phyloP scores from a whole-genome alignment of 1,284 basidiomycete genomes.

The Apiotrichum sp. region DNA sequence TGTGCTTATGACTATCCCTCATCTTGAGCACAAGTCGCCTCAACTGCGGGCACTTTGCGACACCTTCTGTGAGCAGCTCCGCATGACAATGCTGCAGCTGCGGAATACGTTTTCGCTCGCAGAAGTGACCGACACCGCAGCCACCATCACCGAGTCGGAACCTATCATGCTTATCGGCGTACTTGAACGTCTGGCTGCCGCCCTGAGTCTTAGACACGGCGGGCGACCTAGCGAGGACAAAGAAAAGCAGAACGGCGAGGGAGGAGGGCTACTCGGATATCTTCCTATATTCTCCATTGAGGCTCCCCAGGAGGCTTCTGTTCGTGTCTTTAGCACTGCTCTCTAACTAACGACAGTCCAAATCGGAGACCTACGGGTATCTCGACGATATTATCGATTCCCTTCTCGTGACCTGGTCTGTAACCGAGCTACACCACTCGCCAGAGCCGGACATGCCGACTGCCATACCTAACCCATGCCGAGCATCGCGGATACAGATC shows the following conservation, averaged over 20 bases:
- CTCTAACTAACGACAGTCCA: slow-evolving; percentile 10
- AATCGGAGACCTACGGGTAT: slow-evolving; percentile 23
- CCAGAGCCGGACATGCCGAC: background rate
- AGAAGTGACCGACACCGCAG: slow-evolving; percentile 37
- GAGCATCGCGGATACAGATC: slow-evolving; percentile 38
- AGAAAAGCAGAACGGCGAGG: slow-evolving; percentile 49
- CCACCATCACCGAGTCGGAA: slow-evolving; percentile 66
- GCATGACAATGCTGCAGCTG: slow-evolving; percentile 49
- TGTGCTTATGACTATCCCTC: slow-evolving; percentile 78
- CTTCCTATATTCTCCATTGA: slow-evolving; percentile 47
- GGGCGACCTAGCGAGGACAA: slow-evolving; percentile 23
- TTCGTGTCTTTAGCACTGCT: background rate
- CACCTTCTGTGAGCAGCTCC: slow-evolving; percentile 71
- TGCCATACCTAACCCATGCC: background rate
- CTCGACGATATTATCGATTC: slow-evolving; percentile 35
- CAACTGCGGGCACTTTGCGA: slow-evolving; percentile 74
- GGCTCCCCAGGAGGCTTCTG: slow-evolving; percentile 26
- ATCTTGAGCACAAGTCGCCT: slow-evolving; percentile 51
- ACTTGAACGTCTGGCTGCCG: slow-evolving; percentile 68
- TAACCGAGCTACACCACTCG: slow-evolving; percentile 11
- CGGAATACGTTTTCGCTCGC: slow-evolving; percentile 38
- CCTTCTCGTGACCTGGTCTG: slow-evolving; percentile 35
- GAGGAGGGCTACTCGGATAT: slow-evolving; percentile 44
- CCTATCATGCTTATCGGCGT: slow-evolving; percentile 75
- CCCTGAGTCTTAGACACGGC: slow-evolving; percentile 45